phyloP scores from a whole-genome alignment of 148 eudicot species.

The Chenopodium berlandieri region DNA sequence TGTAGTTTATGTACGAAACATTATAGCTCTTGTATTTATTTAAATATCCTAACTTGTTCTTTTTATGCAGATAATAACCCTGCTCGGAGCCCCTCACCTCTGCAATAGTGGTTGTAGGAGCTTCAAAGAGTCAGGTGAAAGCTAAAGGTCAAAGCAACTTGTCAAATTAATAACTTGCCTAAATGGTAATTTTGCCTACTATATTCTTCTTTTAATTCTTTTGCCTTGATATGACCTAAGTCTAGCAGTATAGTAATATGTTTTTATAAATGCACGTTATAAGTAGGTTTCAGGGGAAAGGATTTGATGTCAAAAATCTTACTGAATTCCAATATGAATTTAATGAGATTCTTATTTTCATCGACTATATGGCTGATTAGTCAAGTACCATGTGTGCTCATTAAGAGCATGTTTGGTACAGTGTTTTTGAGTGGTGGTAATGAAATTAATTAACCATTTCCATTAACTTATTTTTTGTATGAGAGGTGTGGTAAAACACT shows the following conservation, averaged over 20 bases:
- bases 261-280: not conserved
- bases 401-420: not conserved
- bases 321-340: not conserved
- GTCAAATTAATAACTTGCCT: not conserved
- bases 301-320: not conserved
- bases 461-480: too few relatives aligned
- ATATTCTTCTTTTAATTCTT: not conserved
- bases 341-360: not conserved
- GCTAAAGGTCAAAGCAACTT: conserved; percentile 8
- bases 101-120: conserved; percentile 28
- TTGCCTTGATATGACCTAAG: not conserved
- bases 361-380: not conserved
- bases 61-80: conserved; percentile 24
- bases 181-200: conserved; percentile 25
- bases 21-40: not conserved
- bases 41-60: not conserved
- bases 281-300: not conserved
- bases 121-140: conserved; percentile 21
- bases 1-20: not conserved
- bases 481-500: too few relatives aligned
- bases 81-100: conserved; percentile 28
- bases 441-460: too few relatives aligned
- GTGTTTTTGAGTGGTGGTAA: too few relatives aligned
- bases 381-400: not conserved
- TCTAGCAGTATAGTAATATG: not conserved